These are phyloP conservation scores for Coemansia sp. DNA, from an alignment of 192 early-diverging fungal species.

Conservation along the genomic window DNA sequence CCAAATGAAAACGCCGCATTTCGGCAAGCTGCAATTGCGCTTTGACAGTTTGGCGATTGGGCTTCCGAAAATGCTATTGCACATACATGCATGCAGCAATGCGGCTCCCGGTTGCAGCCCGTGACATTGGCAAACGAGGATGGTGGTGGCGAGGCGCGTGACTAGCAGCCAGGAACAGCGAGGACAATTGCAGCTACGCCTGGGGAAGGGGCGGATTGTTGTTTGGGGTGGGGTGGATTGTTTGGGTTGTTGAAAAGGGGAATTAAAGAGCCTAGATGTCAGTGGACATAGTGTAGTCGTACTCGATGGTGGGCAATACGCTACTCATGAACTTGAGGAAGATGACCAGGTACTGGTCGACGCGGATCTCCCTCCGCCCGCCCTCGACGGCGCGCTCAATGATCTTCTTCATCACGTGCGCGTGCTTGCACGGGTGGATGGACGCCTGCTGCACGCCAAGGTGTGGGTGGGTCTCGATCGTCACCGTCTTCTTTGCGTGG, in stretches of 20 bases:
- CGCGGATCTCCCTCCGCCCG: constrained; percentile 72
- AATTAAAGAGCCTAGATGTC: constrained; percentile 31
- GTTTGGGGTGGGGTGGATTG: too few species aligned
- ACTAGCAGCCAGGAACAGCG: background rate
- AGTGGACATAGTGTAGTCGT: constrained; percentile 91
- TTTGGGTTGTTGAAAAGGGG: background rate
- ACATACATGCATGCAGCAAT: background rate
- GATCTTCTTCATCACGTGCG: constrained; percentile 96
- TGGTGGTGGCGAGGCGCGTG: background rate
- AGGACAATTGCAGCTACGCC: too few species aligned
- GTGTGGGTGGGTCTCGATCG: constrained; percentile 96
- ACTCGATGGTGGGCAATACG: constrained; percentile 97
- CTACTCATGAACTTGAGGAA: constrained; percentile 98
- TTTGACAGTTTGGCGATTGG: constrained; percentile 7
- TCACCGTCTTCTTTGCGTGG: constrained; percentile 99
- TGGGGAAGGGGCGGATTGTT: too few species aligned
- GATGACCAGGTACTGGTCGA: constrained; percentile 94
- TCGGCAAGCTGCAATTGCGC: constrained; percentile 7
- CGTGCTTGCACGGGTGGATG: constrained; percentile 98
- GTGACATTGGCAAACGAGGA: background rate
- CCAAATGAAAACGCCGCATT: constrained; percentile 4
- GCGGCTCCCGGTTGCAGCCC: background rate
- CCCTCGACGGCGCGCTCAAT: constrained; percentile 68
- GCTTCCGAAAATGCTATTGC: too few species aligned
- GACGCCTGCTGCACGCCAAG: constrained; percentile 83